Percentiles rank a stretch among this genome's conserved stretches.
phyloP scores from a whole-genome alignment of 140 eudicot species.

The Flaveria floridana region DNA sequence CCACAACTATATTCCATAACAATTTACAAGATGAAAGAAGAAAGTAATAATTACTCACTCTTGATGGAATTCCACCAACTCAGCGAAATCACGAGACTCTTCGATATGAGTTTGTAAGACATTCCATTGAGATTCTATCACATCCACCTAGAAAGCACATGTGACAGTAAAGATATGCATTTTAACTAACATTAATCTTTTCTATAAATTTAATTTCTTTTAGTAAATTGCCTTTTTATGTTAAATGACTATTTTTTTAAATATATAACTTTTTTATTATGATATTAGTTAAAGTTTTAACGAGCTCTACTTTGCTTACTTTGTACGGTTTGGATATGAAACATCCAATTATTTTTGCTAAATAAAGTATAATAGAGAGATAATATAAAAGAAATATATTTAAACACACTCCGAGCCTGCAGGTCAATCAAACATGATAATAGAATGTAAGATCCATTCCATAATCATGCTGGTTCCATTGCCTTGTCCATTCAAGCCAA shows the following conservation, averaged over 20 bases:
- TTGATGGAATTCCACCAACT: constrained; percentile 89
- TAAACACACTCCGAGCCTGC: neutral
- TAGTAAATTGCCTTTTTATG: neutral
- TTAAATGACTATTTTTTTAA: neutral
- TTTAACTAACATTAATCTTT: constrained; percentile 1
- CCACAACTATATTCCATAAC: neutral
- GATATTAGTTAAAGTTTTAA: neutral
- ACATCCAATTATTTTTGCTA: neutral
- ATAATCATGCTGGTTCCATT: neutral
- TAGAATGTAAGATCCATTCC: neutral
- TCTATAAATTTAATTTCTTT: neutral
- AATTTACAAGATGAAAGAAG: neutral
- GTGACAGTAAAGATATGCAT: neutral
- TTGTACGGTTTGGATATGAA: neutral
- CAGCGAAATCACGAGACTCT: constrained; percentile 87
- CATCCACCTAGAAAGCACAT: constrained; percentile 58
- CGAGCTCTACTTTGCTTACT: constrained; percentile 9
- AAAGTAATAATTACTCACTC: constrained; percentile 56
- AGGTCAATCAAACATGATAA: constrained; percentile 7
- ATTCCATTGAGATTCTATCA: constrained; percentile 98
- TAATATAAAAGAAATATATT: neutral
- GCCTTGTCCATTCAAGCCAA: neutral
- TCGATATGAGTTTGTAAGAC: constrained; percentile 88
- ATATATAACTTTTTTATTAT: neutral
- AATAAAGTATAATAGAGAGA: neutral